phyloP scores from a whole-genome alignment of 768 basidiomycete species.

The Lentinula aciculospora region DNA sequence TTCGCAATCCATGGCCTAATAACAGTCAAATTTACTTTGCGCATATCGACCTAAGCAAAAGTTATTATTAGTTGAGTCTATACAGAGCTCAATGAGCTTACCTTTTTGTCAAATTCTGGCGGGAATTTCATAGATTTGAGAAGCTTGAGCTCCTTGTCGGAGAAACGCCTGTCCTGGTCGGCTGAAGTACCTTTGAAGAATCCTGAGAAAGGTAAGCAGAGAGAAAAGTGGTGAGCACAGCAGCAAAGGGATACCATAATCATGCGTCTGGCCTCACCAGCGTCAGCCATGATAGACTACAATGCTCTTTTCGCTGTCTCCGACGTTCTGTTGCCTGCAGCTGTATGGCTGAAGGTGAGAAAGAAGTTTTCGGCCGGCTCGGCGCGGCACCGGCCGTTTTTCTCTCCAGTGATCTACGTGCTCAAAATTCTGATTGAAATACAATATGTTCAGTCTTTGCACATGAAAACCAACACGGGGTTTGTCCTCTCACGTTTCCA shows the following conservation, averaged over 20 bases:
- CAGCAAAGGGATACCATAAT: slow-evolving; percentile 18
- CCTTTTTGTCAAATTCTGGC: slow-evolving; percentile 83
- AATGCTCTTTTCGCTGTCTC: background rate
- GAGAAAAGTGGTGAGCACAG: slow-evolving; percentile 13
- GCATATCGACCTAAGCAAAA: slow-evolving; percentile 76
- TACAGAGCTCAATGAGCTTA: slow-evolving; percentile 16
- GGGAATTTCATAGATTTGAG: slow-evolving; percentile 91
- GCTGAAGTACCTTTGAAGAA: slow-evolving; percentile 91
- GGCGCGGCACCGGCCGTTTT: background rate
- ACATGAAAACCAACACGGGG: too few relatives aligned
- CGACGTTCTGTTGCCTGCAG: background rate
- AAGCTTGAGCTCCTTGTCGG: slow-evolving; percentile 89
- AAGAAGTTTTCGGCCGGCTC: background rate
- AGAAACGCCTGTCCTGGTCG: slow-evolving; percentile 89
- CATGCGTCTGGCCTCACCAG: slow-evolving; percentile 33
- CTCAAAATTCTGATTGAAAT: too few relatives aligned
- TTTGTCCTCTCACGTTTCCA: background rate
- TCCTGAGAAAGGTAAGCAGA: slow-evolving; percentile 36
- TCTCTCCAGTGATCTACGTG: too few relatives aligned
- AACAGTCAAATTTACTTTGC: slow-evolving; percentile 89
- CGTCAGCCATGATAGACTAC: slow-evolving; percentile 45
- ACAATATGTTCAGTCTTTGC: too few relatives aligned
- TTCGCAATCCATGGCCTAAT: slow-evolving; percentile 95
- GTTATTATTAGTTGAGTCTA: background rate
- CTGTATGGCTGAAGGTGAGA: background rate